Evolutionary conservation across 2,329 filamentous ascomycete genomes (phyloP), one percentile per base, ranked within the genome.

Genomic region (Canariomyces notabilis): DNA sequence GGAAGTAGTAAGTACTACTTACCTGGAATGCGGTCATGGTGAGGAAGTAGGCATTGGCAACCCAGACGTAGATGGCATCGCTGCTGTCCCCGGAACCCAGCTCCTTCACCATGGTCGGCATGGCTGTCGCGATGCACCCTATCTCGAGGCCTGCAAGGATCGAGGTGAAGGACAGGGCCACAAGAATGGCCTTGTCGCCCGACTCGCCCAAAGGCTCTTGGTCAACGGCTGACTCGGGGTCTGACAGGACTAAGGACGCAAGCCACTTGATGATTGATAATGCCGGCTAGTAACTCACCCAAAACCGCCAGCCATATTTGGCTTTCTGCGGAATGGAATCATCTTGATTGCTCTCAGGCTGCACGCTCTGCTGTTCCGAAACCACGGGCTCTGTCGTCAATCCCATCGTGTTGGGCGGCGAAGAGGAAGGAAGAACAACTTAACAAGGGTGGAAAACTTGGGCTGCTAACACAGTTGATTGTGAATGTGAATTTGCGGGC

Each of bases 301-400:
- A 22, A 12, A 37, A 37, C 2, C 36, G 36, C 36, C 36, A 37
- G 19, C 36, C 36, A 37, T 37, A 37, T 23, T n/a, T 37, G 36
- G 19, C 19, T 22, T 16, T 21, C 36, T 18, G 19, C 22, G 9
- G 36, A 19, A 14, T 11, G 11, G 22, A 26, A 26, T 26, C 22
- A 26, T 26, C 22, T 26, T 26, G n/a, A n/a, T n/a, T n/a, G n/a
- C n/a, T n/a, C n/a, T n/a, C n/a, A n/a, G n/a, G n/a, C n/a, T n/a
- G 8, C 36, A n/a, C 12, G 36, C 3, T 37, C 36, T 4, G 23
- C 23, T 7, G 19, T 37, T 15, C 36, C 20, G 22, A 21, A 19
- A 37, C 36, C 11, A 11, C 11, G 6, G 22, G 11, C 6, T 26
- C 22, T 26, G 22, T 11, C 22, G 11, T 26, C 22, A 11, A 11